Evolutionary conservation across 495 filamentous ascomycete genomes (phyloP), one percentile per base, ranked within the genome.

Genomic region (Xylaria cubensis): DNA sequence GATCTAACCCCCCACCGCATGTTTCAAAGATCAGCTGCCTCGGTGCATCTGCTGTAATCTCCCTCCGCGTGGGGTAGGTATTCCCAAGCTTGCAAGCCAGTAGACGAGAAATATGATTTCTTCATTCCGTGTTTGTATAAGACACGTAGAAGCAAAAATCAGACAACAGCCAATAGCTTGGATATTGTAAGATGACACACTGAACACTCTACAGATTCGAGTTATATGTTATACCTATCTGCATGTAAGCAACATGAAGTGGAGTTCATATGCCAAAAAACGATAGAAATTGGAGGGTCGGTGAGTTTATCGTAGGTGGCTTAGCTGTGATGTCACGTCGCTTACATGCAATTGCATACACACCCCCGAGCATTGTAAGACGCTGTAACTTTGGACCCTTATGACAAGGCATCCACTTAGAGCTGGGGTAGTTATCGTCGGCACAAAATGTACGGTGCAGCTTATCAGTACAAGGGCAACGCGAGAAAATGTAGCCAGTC

Each of bases 251-350:
- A 48, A 50, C 13, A 65, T 1, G 8, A 46, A 29, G 64, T 53
- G 46, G 46, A 48, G 29, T 12, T n/a, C 19, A 32, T 1, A 41
- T 21, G 46, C 48, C 32, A 24, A 67, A 24, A 29, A 53, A 51
- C 39, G 7, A 9, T 32, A 17, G 46, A 67, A 32, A 26, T 24
- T 67, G 10, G 44, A 36, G 15, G 41, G 10, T 39, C 29, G 15
- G 64, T 46, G 48, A 51, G 48, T 53, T 39, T 29, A 44, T 13
- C n/a, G 39, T 64, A 67, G 64, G 48, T 53, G 7, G 3, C 1
- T 36, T n/a, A 56, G 65, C 65, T 56, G 48, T 56, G 48, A 56
- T 67, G 65, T 56, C 50, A 67, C 64, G 48, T 67, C 46, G 36
- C 50, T n/a, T 67, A 50, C 65, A 67, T 67, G 32, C 39, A 50